Evolutionary conservation across 1,139 yeast genomes (phyloP).

Genomic region (Fermentozyma sake): DNA sequence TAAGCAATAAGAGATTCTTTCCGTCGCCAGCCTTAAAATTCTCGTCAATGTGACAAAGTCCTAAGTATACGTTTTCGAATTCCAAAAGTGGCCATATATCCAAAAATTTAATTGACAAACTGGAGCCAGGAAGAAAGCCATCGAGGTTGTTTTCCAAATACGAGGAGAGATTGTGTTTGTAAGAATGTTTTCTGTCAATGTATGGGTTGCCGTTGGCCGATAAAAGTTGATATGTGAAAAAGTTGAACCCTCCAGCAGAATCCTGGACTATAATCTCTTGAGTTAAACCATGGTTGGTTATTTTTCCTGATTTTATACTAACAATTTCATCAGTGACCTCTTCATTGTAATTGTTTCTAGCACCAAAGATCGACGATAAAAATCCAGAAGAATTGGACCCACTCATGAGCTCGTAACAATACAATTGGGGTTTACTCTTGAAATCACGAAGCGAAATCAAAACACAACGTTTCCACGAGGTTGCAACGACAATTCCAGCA

Average conservation of each 20-base stretch:
- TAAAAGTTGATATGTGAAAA: constrained; percentile 28
- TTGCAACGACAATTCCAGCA: constrained; percentile 67
- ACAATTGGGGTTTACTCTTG: constrained; percentile 56
- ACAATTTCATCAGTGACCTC: constrained; percentile 45
- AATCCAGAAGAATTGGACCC: constrained; percentile 13
- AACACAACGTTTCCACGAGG: constrained; percentile 66
- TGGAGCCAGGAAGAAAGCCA: constrained; percentile 36
- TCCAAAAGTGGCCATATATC: constrained; percentile 46
- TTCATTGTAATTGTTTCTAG: constrained; percentile 19
- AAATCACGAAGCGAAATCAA: constrained; percentile 63
- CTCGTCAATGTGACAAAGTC: constrained; percentile 37
- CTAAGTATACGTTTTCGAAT: constrained; percentile 41
- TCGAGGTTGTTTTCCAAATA: constrained; percentile 34
- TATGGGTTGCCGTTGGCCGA: constrained; percentile 28
- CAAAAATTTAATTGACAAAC: constrained; percentile 36
- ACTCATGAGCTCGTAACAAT: constrained; percentile 29
- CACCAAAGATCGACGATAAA: constrained; percentile 23
- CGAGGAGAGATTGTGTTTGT: constrained; percentile 24
- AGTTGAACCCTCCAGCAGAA: constrained; percentile 37
- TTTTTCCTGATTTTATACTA: constrained; percentile 55
- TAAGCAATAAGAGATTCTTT: constrained; percentile 41
- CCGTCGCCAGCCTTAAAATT: constrained; percentile 14
- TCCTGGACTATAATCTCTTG: constrained; percentile 45
- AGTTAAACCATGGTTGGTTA: constrained; percentile 45
- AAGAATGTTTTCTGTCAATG: constrained; percentile 24